phyloP scores from a whole-genome alignment of 345 rosid species.

The Corchorus capsularis region DNA sequence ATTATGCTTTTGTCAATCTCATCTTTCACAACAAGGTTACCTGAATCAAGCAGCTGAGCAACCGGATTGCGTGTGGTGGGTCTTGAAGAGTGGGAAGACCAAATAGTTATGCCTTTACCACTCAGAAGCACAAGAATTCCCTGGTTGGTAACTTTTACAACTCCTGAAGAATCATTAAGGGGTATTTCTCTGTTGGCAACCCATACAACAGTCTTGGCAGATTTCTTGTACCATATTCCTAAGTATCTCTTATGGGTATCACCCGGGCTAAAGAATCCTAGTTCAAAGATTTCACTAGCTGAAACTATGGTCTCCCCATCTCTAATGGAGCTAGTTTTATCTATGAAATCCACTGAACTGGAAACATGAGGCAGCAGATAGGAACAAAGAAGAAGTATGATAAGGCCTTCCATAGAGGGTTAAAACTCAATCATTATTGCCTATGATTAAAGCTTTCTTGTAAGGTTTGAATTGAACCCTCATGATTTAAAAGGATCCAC shows the following conservation, averaged over 20 bases:
- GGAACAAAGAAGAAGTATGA: background rate
- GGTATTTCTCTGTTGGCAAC: constrained; percentile 50
- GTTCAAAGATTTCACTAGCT: constrained; percentile 21
- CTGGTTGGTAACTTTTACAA: constrained; percentile 21
- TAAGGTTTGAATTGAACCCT: background rate
- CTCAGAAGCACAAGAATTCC: constrained; percentile 33
- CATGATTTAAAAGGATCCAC: background rate
- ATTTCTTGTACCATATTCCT: constrained; percentile 46
- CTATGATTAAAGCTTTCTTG: background rate
- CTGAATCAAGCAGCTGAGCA: constrained; percentile 48
- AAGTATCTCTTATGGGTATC: constrained; percentile 32
- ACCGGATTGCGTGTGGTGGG: constrained; percentile 26
- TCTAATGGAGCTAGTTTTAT: constrained; percentile 19
- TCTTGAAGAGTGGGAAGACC: constrained; percentile 39
- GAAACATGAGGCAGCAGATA: background rate
- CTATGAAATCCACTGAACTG: constrained; percentile 16
- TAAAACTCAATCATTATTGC: constrained; percentile 16
- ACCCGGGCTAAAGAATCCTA: constrained; percentile 36
- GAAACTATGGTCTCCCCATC: constrained; percentile 35
- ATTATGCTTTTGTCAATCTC: constrained; percentile 13
- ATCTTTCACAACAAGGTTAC: constrained; percentile 50
- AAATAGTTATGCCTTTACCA: constrained; percentile 16
- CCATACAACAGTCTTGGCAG: constrained; percentile 34
- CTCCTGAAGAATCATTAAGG: constrained; percentile 33
- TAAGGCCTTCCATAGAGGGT: background rate